Base-by-base conservation (phyloP, 352 stramenopile species). In the Phytopythium boreale region DNA sequence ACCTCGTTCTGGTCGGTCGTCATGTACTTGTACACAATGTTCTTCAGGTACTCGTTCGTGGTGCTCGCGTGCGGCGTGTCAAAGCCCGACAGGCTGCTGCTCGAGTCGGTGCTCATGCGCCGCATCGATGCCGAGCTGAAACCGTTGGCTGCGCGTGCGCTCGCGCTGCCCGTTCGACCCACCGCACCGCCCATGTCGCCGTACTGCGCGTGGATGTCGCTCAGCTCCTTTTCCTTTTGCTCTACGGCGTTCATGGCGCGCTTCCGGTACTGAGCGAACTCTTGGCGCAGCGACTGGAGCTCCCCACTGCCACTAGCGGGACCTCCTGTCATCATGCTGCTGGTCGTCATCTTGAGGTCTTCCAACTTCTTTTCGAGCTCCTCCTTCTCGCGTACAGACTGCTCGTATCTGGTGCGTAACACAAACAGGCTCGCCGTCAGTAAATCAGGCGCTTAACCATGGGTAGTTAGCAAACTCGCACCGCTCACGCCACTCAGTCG, bases 11-110 rank as follows among this genome's bases (percentile, higher is more conserved):
- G 84, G 52, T 92, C 84, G n/a, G 83, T 89, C 50, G 76, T 88
- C 87, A 96, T 94, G 80, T 96, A 96, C 75, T 94, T 93, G 77
- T 90, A 91, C 71, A 96, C 84, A 63, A 96, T 96, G 68, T 96
- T 96, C 73, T 94, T 94, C 66, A 96, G 66, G 72, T 96, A 96
- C 72, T 96, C 87, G 71, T 93, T 94, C 56, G 82, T 94, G 31
- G 85, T 91, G 61, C 77, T 92, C 34, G 85, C 74, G 41, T 90
- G 80, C 11, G 85, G 86, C n/a, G 84, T 84, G 44, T 95, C 87
- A 57, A 95, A 89, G 10, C 84, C 87, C 15, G 80, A 88, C 26
- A 95, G 61, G 41, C 82, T 93, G 72, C 77, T 92, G 68, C 80
- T 89, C n/a, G 82, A 91, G 61, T 84, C 79, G 50, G 76, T 88